Evolutionary conservation across 192 early-diverging fungal genomes (phyloP).

Genomic region (Chytriomyces sp.): DNA sequence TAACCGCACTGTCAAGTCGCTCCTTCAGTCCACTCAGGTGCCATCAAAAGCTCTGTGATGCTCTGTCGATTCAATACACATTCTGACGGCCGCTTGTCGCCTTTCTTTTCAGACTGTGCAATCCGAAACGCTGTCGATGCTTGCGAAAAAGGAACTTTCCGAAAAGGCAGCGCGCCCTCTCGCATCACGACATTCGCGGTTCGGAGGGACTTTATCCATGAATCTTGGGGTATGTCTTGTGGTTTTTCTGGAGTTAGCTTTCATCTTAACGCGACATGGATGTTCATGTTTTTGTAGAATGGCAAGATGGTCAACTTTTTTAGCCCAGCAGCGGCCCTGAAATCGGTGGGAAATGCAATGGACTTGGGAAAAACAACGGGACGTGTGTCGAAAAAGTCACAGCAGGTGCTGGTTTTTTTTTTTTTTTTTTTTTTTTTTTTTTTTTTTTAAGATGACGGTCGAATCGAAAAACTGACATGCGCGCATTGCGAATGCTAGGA

Average conservation of each 20-base stretch:
- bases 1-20: slow-evolving; percentile 55
- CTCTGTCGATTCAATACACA: background rate
- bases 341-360: slow-evolving; percentile 24
- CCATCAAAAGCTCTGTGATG: background rate
- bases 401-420: background rate
- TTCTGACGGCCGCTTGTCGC: background rate
- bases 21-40: slow-evolving; percentile 26
- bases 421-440: background rate
- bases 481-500: background rate
- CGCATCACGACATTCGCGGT: slow-evolving; percentile 48
- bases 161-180: slow-evolving; percentile 20
- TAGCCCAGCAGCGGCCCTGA: slow-evolving; percentile 8
- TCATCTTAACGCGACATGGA: background rate
- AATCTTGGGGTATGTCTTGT: slow-evolving; percentile 38
- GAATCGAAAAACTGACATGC: too few species aligned
- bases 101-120: slow-evolving; percentile 13
- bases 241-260: slow-evolving; percentile 1
- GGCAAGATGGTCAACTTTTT: slow-evolving; percentile 16
- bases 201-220: slow-evolving; percentile 52
- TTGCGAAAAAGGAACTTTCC: slow-evolving; percentile 28
- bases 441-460: background rate
- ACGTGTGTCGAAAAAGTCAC: slow-evolving; percentile 3
- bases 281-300: slow-evolving; percentile 16
- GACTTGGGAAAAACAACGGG: slow-evolving; percentile 29
- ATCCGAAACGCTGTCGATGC: slow-evolving; percentile 28